Evolutionary conservation across 768 basidiomycete species (phyloP), one percentile per base, ranked within the genome.

Genomic region (Neoboletus subvelutipes): DNA sequence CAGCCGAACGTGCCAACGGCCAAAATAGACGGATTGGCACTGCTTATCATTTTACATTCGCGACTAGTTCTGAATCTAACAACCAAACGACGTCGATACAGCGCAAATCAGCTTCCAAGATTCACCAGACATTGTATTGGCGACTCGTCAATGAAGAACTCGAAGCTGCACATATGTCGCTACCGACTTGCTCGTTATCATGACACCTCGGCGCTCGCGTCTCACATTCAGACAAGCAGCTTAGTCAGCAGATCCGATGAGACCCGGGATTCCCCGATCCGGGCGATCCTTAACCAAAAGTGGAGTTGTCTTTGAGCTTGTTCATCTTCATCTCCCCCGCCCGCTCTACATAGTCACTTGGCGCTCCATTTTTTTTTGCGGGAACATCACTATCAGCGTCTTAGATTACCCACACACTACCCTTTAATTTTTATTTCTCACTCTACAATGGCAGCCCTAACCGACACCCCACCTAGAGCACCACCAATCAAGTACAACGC

Each of bases 401-500:
- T 20, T 50, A 39, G 22, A 45, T 22, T 12, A 52, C 41, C 4
- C 46, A 60, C 63, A 63, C n/a, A 63, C 68, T 63, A 62, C 54
- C 33, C 10, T 29, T 7, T 18, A 12, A 4, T 18, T 37, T 36
- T 11, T 9, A 18, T 18, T 18, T 20, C 26, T 17, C 18, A n/a
- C 37, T 8, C 18, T 33, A 26, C 72, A 13, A 65, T 69, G 75
- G 53, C 69, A 36, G 74, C 61, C n/a, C 20, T 49, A 10, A 69
- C 77, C 40, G 74, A 80, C 64, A 84, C 78, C 54, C 88, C 86
- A 12, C 90, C 90, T 57, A 81, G 81, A 43, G 83, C 87, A 15
- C 87, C 87, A 29, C 84, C 87, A n/a, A 79, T 85, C 70, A 79
- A 83, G 73, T 92, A 92, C 70, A 75, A 72, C 31, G 80, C 88